Evolutionary conservation across 2,329 filamentous ascomycete genomes (phyloP).

Genomic region (Nemania diffusa): DNA sequence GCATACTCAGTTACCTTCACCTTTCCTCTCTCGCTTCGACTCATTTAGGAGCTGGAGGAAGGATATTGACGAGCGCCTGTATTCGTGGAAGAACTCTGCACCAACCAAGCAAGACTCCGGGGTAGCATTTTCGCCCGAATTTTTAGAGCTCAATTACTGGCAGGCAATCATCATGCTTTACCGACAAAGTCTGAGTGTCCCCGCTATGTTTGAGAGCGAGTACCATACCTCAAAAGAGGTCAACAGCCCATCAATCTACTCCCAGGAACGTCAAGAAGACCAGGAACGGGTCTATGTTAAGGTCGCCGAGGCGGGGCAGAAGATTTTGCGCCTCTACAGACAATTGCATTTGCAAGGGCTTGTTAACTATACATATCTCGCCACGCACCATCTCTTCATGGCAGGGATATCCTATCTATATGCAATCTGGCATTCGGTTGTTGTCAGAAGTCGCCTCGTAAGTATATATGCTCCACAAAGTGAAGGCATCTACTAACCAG

Average conservation of each 20-base stretch:
- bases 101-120: conserved; percentile 83
- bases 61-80: conserved; percentile 84
- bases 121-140: conserved; percentile 88
- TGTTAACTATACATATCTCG: conserved; percentile 95
- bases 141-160: conserved; percentile 97
- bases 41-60: conserved; percentile 89
- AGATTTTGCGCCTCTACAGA: conserved; percentile 88
- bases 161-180: conserved; percentile 97
- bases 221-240: conserved; percentile 73
- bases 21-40: conserved; percentile 84
- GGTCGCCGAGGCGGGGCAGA: conserved; percentile 93
- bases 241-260: conserved; percentile 69
- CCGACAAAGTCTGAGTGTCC: conserved; percentile 87
- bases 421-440: conserved; percentile 94
- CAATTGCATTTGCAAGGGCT: conserved; percentile 87
- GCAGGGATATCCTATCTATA: conserved; percentile 96
- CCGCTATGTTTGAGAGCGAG: conserved; percentile 84
- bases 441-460: conserved; percentile 87
- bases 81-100: conserved; percentile 86
- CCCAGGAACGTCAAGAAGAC: conserved; percentile 76
- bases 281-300: conserved; percentile 94
- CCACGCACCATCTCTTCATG: conserved; percentile 97
- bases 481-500: conserved; percentile 43
- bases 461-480: conserved; percentile 52
- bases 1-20: conserved; percentile 81